A percentile compares a stretch with the other conserved stretches of the same genome.
phyloP scores from a whole-genome alignment of 83 land plant species.

The Picea engelmannii region DNA sequence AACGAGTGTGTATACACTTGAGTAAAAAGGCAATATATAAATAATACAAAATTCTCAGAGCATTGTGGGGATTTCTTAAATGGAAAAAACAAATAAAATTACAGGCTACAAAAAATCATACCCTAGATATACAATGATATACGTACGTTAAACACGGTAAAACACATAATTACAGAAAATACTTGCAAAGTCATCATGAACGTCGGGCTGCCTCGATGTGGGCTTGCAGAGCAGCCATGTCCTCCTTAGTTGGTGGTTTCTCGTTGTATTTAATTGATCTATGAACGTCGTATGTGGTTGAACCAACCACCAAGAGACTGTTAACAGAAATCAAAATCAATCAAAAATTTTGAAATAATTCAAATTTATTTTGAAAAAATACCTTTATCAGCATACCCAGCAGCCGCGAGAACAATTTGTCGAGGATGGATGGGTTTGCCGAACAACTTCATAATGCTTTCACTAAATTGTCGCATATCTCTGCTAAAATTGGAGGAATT shows the following conservation, averaged over 20 bases:
- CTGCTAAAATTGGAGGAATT: too few species aligned
- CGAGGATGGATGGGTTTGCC: slow-evolving; percentile 27
- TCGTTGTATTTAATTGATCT: slow-evolving; percentile 48
- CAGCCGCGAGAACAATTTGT: slow-evolving; percentile 21
- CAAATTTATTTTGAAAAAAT: neutral
- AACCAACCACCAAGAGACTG: slow-evolving; percentile 36
- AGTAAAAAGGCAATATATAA: too few species aligned
- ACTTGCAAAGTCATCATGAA: neutral
- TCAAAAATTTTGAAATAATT: neutral
- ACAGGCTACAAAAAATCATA: too few species aligned
- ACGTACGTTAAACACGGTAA: too few species aligned
- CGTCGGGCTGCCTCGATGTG: slow-evolving; percentile 14
- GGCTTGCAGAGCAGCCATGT: slow-evolving; percentile 35
- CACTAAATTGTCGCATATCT: too few species aligned
- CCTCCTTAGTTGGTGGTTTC: slow-evolving; percentile 34
- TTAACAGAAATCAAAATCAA: neutral
- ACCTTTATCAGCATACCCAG: slow-evolving; percentile 16
- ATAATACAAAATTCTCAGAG: too few species aligned
- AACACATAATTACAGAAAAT: too few species aligned
- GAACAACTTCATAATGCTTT: slow-evolving; percentile 14
- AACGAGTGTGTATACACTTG: too few species aligned
- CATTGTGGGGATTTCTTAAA: too few species aligned
- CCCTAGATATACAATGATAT: too few species aligned
- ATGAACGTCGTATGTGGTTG: slow-evolving; percentile 48
- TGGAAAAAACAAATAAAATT: too few species aligned